These are phyloP conservation scores for Corylus americana DNA, from an alignment of 306 rosid genomes.

Conservation along the genomic window DNA sequence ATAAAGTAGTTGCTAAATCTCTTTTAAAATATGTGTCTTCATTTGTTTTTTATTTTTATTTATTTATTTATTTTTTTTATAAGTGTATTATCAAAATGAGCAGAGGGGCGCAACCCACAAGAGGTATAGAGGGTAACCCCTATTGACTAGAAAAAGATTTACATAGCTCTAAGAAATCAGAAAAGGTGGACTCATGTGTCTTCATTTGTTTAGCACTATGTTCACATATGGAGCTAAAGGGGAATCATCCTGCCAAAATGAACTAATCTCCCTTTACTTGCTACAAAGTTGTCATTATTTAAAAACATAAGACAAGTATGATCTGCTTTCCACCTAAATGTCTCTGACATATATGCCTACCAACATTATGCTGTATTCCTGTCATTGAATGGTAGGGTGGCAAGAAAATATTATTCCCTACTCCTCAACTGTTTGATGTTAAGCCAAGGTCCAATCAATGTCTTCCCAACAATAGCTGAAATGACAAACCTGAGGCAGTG, in stretches of 20 bases:
- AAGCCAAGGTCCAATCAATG: constrained; percentile 3
- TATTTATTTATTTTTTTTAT: no score
- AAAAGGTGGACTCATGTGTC: no score
- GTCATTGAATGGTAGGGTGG: background rate
- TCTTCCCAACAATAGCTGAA: constrained; percentile 6
- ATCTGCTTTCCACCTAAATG: background rate
- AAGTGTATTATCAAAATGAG: no score
- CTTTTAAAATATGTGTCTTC: background rate
- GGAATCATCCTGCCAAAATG: background rate
- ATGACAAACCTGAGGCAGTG: constrained; percentile 11
- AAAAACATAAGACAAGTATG: background rate
- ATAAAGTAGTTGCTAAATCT: background rate
- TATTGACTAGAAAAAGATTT: no score
- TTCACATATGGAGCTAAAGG: background rate
- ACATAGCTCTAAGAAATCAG: no score
- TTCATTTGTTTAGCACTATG: background rate
- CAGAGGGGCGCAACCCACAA: no score
- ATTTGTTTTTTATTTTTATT: background rate
- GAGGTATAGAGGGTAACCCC: no score
- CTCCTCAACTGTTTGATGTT: constrained; percentile 1
- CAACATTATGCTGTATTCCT: background rate
- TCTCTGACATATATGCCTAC: background rate
- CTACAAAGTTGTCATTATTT: background rate
- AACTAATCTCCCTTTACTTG: background rate
- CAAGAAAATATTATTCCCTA: background rate